A percentile compares a stretch with the other conserved stretches of the same genome.
Evolutionary conservation across 2,329 filamentous ascomycete genomes (phyloP).

Genomic region (Fusarium drepaniforme): DNA sequence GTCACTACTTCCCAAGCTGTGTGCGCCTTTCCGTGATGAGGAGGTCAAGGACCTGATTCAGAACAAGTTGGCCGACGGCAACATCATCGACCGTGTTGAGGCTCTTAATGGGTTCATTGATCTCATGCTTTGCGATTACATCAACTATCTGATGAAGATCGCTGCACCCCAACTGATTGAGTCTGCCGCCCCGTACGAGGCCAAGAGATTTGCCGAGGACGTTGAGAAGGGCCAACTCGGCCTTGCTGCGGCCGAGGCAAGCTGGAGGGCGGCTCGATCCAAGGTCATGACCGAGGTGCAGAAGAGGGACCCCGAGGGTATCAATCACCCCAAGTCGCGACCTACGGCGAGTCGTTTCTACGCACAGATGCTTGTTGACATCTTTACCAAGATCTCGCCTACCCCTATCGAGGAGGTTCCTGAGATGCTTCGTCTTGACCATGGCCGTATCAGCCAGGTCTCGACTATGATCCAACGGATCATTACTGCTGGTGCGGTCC

Average conservation of each 20-base stretch:
- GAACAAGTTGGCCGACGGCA: slow-evolving; percentile 69
- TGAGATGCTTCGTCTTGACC: slow-evolving; percentile 80
- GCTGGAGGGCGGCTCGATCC: slow-evolving; percentile 74
- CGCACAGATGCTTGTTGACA: slow-evolving; percentile 79
- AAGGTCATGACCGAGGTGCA: slow-evolving; percentile 76
- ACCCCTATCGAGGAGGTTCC: slow-evolving; percentile 69
- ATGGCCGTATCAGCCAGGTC: slow-evolving; percentile 66
- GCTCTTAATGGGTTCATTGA: slow-evolving; percentile 82
- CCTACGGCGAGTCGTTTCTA: slow-evolving; percentile 80
- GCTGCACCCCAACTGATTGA: slow-evolving; percentile 79
- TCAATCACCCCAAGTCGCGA: slow-evolving; percentile 71
- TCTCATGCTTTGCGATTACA: slow-evolving; percentile 82
- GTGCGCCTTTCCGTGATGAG: slow-evolving; percentile 83
- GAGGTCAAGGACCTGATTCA: slow-evolving; percentile 78
- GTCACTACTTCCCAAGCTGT: slow-evolving; percentile 80
- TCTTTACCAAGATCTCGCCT: slow-evolving; percentile 76
- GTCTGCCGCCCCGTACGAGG: slow-evolving; percentile 79
- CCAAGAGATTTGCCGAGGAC: slow-evolving; percentile 76
- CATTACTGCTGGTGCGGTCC: slow-evolving; percentile 78
- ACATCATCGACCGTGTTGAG: slow-evolving; percentile 81
- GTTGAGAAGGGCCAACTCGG: slow-evolving; percentile 67
- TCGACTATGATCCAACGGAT: slow-evolving; percentile 64
- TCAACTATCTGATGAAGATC: slow-evolving; percentile 82
- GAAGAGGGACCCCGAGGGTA: slow-evolving; percentile 76
- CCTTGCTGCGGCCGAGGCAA: slow-evolving; percentile 70